Evolutionary conservation across 345 rosid species (phyloP), one percentile per base, ranked within the genome.

Genomic region (Brassica cretica): DNA sequence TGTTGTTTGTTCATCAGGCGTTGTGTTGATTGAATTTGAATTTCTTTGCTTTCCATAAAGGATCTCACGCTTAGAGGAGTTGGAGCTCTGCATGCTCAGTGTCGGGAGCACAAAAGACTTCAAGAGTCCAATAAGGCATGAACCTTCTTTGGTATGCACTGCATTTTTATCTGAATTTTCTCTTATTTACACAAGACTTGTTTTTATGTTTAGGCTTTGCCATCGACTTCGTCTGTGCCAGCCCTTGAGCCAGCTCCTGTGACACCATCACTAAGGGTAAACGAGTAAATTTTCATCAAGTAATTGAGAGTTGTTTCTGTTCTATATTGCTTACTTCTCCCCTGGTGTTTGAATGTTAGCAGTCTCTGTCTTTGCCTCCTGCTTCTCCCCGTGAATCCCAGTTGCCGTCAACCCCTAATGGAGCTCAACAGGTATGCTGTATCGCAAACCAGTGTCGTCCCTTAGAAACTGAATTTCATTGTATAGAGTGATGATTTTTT

Each of bases 301-400:
- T 70, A 53, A 12, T 56, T 35, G 4, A 5, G 49, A 8, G 16
- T 79, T 18, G 66, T 53, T 53, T 65, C 66, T 39, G 24, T 53
- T 64, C 21, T 66, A 2, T 35, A 27, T 59, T 75, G 41, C 76
- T 72, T 56, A 82, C 63, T 68, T 80, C 19, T 72, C 8, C 24
- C 60, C 6, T n/a, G 33, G 46, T 77, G 39, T 66, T 67, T 72
- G 51, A 68, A 24, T 80, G 69, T 70, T 19, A 19, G 74, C 88
- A 90, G 90, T 53, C 79, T 53, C 82, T 55, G 29, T 82, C 89
- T 58, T 82, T 85, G 79, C 89, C 87, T 56, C 84, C 89, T 41
- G 63, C 19, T 67, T 75, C 83, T 59, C 85, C 83, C 4, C 69
- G 41, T 21, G 91, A 83, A 74, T 68, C 81, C 27, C 81, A 86